Conservation (phyloP, 345 rosid genomes). For the Sonneratia alba region DNA sequence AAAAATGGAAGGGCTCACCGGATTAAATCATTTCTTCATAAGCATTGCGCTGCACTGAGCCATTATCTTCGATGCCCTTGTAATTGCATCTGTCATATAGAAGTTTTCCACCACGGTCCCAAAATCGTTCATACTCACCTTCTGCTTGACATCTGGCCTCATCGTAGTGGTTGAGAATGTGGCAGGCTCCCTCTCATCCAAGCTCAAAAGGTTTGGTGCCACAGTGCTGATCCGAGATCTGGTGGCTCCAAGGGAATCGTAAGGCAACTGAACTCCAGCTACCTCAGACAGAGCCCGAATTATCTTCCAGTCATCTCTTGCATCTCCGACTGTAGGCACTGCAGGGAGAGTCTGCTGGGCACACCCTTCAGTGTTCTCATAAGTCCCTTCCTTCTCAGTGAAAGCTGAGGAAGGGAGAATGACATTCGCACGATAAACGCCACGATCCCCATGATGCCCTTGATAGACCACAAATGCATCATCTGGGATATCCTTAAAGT, state of each 20-base stretch:
- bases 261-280: conserved; percentile 63
- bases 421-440: conserved; percentile 83
- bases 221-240: conserved; percentile 65
- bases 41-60: conserved; percentile 87
- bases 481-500: conserved; percentile 65
- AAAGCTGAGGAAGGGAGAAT: conserved; percentile 89
- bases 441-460: conserved; percentile 91
- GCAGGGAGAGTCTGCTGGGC: conserved; percentile 88
- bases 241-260: conserved; percentile 55
- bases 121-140: conserved; percentile 52
- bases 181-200: conserved; percentile 76
- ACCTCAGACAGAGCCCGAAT: conserved; percentile 87
- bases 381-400: conserved; percentile 91
- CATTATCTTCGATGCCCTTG: conserved; percentile 97
- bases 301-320: conserved; percentile 97
- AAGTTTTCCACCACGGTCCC: conserved; percentile 54
- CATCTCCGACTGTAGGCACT: conserved; percentile 95
- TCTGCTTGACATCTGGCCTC: conserved; percentile 38
- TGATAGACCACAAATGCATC: conserved; percentile 95
- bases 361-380: conserved; percentile 91
- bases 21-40: conserved; percentile 49
- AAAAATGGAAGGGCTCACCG: background rate
- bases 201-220: conserved; percentile 70
- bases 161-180: conserved; percentile 52
- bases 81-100: conserved; percentile 91